These are phyloP conservation scores for Backusella psychrophila DNA, from an alignment of 192 early-diverging fungal species.

Conservation along the genomic window DNA sequence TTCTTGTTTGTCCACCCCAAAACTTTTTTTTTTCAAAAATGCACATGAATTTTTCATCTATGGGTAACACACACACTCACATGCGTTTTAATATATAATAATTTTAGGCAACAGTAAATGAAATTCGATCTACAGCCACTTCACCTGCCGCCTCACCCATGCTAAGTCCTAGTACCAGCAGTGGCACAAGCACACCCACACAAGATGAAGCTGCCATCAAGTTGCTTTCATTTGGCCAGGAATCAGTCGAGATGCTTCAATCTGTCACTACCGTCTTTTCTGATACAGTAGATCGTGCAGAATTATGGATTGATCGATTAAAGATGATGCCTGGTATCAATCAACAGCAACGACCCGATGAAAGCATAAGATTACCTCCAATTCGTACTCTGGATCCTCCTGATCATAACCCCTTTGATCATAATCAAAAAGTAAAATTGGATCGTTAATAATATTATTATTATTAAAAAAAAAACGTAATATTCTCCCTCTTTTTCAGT, in stretches of 20 bases:
- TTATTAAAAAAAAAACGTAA: not conserved
- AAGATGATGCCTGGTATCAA: conserved; percentile 29
- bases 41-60: not conserved
- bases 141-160: conserved; percentile 36
- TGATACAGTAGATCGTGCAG: conserved; percentile 66
- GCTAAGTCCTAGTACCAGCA: not conserved
- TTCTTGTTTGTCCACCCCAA: not conserved
- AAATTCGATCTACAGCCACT: conserved; percentile 34
- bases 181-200: not conserved
- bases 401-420: conserved; percentile 7
- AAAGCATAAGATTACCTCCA: conserved; percentile 13
- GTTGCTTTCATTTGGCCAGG: conserved; percentile 67
- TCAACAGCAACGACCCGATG: not conserved
- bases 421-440: conserved; percentile 9
- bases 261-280: conserved; percentile 68
- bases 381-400: conserved; percentile 16
- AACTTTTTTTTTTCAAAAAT: not conserved
- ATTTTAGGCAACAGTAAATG: conserved; percentile 37
- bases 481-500: not conserved
- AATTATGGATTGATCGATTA: conserved; percentile 56
- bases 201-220: conserved; percentile 58
- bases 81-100: not conserved
- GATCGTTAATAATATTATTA: not conserved
- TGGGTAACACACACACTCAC: not conserved
- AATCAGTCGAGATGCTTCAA: conserved; percentile 67